These are phyloP conservation scores for Blastomyces gilchristii DNA, from an alignment of 2,329 filamentous ascomycete species.

Conservation along the genomic window DNA sequence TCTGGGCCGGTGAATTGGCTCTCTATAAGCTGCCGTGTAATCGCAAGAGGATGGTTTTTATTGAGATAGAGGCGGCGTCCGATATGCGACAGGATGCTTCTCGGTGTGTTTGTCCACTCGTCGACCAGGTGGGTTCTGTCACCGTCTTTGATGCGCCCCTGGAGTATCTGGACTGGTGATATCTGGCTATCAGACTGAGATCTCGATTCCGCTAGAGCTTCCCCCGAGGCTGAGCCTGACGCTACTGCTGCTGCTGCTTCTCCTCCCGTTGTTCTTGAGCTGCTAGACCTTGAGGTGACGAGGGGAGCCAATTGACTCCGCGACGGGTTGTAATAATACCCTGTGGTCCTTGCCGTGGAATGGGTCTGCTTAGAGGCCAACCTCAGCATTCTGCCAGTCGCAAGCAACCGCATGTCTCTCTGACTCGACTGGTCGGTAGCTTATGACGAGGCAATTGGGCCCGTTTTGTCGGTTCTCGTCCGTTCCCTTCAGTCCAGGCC, in stretches of 20 bases:
- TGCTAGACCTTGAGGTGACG: conserved; percentile 22
- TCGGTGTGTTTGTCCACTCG: conserved; percentile 73
- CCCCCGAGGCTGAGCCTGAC: conserved; percentile 7
- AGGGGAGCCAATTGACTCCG: not conserved
- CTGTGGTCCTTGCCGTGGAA: conserved; percentile 15
- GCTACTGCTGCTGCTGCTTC: conserved; percentile 7
- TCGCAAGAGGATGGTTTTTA: conserved; percentile 76
- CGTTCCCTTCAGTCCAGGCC: not conserved
- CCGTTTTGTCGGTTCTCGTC: not conserved
- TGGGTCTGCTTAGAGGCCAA: conserved; percentile 28
- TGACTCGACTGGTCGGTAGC: not conserved
- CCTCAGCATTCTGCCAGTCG: conserved; percentile 32
- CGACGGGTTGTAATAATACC: not conserved
- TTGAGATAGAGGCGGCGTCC: conserved; percentile 79
- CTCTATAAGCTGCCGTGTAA: conserved; percentile 87
- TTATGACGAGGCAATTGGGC: not conserved
- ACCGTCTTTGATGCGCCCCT: conserved; percentile 28
- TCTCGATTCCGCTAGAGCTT: not conserved
- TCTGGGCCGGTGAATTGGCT: conserved; percentile 65
- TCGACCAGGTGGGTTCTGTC: conserved; percentile 58
- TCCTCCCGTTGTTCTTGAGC: conserved; percentile 22
- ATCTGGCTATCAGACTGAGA: not conserved
- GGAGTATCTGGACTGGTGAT: not conserved
- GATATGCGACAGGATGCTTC: conserved; percentile 63
- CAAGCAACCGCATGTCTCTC: conserved; percentile 29